Percentiles rank a stretch among this genome's conserved stretches.
Conservation (phyloP, 345 rosid species). For the Melaleuca quinquenervia region DNA sequence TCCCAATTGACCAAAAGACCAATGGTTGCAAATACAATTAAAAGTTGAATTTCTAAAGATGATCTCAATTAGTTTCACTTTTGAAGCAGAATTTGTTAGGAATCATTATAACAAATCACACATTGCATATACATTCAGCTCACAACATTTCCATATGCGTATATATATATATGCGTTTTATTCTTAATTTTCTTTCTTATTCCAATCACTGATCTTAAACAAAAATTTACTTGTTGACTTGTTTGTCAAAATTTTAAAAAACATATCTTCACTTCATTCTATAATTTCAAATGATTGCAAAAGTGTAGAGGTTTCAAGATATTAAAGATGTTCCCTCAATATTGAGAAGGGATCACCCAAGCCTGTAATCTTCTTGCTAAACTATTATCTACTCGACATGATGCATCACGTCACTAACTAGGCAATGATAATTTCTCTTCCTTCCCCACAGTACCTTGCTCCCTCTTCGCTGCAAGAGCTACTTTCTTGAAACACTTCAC, state of each 20-base stretch:
- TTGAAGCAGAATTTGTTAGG: background rate
- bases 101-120: background rate
- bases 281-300: background rate
- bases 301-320: background rate
- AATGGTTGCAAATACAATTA: background rate
- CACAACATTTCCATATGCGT: background rate
- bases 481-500: background rate
- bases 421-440: background rate
- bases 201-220: background rate
- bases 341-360: background rate
- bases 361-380: background rate
- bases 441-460: background rate
- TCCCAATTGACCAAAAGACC: background rate
- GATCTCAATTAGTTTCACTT: background rate
- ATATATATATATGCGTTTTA: background rate
- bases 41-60: background rate
- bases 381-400: background rate
- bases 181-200: background rate
- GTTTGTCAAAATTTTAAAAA: background rate
- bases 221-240: background rate
- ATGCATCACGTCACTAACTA: background rate
- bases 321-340: background rate
- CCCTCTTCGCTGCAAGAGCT: background rate
- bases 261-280: background rate
- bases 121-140: background rate